Conservation (phyloP, 2,329 filamentous ascomycete species). For the Colletotrichum sp. region DNA sequence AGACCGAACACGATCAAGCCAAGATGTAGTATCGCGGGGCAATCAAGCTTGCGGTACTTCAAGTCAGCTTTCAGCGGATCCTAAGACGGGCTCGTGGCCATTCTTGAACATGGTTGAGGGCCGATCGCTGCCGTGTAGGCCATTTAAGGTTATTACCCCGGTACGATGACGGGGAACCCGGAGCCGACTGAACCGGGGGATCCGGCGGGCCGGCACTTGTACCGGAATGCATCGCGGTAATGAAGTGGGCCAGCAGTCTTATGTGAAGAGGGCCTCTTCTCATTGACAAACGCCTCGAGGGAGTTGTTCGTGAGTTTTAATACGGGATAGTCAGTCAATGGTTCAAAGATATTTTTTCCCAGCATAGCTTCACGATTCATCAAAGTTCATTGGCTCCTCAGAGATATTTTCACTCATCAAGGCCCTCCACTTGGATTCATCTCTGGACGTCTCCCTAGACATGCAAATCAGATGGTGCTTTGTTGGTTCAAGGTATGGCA, state of each 20-base stretch:
- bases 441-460: neutral
- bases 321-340: neutral
- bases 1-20: neutral
- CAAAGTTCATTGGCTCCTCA: neutral
- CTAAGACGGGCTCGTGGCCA: neutral
- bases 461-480: neutral
- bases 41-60: neutral
- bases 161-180: neutral
- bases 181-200: neutral
- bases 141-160: neutral
- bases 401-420: neutral
- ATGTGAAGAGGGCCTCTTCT: neutral
- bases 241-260: neutral
- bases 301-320: neutral
- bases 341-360: fast-evolving
- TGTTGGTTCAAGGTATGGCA: neutral
- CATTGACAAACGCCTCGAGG: neutral
- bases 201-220: neutral
- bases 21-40: neutral
- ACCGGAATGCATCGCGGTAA: neutral
- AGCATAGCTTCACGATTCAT: no score
- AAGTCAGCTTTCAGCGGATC: neutral
- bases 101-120: neutral
- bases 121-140: neutral
- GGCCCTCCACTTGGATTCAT: neutral